Percentiles rank a stretch among this genome's conserved stretches.
phyloP scores from a whole-genome alignment of 2,329 filamentous ascomycete genomes.

The Diaporthe aspalathi region DNA sequence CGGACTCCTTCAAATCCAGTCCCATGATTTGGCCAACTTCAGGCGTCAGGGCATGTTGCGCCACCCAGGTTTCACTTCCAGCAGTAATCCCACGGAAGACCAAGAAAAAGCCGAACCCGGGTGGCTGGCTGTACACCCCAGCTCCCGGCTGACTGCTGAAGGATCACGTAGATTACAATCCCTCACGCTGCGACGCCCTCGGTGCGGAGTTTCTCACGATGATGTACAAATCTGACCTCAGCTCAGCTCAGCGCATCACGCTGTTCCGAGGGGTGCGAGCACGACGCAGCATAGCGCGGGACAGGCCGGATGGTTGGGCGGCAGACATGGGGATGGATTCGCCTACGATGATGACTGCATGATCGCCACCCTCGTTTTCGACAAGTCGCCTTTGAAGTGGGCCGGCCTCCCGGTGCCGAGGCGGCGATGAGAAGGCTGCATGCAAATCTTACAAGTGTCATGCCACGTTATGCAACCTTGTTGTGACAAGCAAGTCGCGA shows the following conservation, averaged over 20 bases:
- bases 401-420: neutral
- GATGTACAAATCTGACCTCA: neutral
- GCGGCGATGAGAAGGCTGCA: neutral
- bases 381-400: too few relatives aligned
- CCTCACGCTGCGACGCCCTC: conserved; percentile 7
- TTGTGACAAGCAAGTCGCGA: neutral
- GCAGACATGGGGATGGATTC: neutral
- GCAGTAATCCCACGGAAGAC: neutral
- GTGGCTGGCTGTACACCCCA: neutral
- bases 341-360: conserved; percentile 13
- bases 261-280: neutral
- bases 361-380: neutral
- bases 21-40: neutral
- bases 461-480: neutral
- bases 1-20: neutral
- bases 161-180: conserved; percentile 5
- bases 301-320: neutral
- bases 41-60: neutral
- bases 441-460: neutral
- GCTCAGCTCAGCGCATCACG: neutral
- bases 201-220: conserved; percentile 5
- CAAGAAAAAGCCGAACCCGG: neutral
- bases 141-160: conserved; percentile 1
- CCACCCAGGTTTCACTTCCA: neutral
- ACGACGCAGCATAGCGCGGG: neutral